Base-by-base conservation (phyloP, 106 monocot species). In the Dendrobium chrysotoxum region DNA sequence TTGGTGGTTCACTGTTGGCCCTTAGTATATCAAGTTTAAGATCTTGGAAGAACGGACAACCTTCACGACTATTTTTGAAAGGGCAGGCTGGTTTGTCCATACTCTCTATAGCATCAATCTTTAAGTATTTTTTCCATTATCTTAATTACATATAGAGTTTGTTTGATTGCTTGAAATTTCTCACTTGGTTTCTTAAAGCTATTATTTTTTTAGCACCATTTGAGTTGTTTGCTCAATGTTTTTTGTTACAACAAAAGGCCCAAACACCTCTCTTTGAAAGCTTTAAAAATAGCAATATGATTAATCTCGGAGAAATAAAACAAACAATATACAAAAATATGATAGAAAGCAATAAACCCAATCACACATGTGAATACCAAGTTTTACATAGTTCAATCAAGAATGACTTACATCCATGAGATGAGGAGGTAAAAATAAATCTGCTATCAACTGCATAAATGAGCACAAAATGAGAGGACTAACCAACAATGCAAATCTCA, bases 21-120 rank as follows among this genome's bases (percentile, higher is more conserved):
- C 72, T 98, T 46, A 85, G 92, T 53, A 40, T 92, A 54, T 77
- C 66, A 57, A 98, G 95, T 89, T 82, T 89, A 58, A 92, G 95
- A 66, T 87, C 85, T 67, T 95, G 86, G 84, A 98, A 79, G 64
- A 81, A 70, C 54, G 89, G 98, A 47, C 66, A 89, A 82, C 57
- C 85, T 40, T 87, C 92, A 74, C 38, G 72, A 20, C 82, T 85
- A 44, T 73, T 86, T 57, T 77, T 98, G 81, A 91, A 89, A 83
- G 89, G 91, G 15, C 98, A 98, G 82, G 78, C 94, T 80, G 98
- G 98, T 98, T 76, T 82, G 89, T 85, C 9, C 26, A 26, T 50
- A 46, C 12, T 76, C 12, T 76, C 76, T 12, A 23, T 28, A 76
- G n/a, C 39, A 6, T 15, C 74, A 42, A 74, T 13, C 46, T 74